Evolutionary conservation across 139 green algal genomes (phyloP).

Genomic region (Chlamydomonas sp.): DNA sequence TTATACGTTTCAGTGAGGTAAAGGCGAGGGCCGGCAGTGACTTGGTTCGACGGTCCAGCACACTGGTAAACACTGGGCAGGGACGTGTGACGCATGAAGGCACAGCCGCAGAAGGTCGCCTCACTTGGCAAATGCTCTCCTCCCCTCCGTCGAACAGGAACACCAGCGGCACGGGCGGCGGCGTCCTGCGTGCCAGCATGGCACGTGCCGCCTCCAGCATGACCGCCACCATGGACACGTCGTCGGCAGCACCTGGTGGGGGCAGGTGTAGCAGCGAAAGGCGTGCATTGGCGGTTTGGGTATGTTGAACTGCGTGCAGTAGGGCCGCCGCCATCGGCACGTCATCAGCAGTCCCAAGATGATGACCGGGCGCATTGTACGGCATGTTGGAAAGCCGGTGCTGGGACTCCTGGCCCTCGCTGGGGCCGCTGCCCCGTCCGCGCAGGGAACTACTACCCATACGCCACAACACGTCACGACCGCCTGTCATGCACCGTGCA

Average conservation of each 20-base stretch:
- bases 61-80: background rate
- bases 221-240: slow-evolving; percentile 61
- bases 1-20: background rate
- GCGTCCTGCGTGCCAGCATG: slow-evolving; percentile 42
- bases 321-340: too few relatives aligned
- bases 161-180: slow-evolving; percentile 64
- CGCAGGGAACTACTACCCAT: too few relatives aligned
- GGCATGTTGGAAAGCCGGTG: too few relatives aligned
- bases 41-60: too few relatives aligned
- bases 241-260: slow-evolving; percentile 65
- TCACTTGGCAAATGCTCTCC: slow-evolving; percentile 32
- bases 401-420: too few relatives aligned
- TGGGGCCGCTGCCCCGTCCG: too few relatives aligned
- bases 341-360: too few relatives aligned
- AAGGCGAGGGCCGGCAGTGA: too few relatives aligned
- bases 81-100: background rate
- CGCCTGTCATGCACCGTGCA: slow-evolving; percentile 11
- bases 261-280: background rate
- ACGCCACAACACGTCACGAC: background rate
- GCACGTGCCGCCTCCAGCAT: slow-evolving; percentile 69
- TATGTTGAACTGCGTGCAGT: too few relatives aligned
- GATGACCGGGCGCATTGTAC: too few relatives aligned
- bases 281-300: background rate
- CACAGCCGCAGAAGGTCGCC: background rate
- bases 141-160: slow-evolving; percentile 67